phyloP scores from a whole-genome alignment of 257 asterid genomes.

The Jasminum sambac region DNA sequence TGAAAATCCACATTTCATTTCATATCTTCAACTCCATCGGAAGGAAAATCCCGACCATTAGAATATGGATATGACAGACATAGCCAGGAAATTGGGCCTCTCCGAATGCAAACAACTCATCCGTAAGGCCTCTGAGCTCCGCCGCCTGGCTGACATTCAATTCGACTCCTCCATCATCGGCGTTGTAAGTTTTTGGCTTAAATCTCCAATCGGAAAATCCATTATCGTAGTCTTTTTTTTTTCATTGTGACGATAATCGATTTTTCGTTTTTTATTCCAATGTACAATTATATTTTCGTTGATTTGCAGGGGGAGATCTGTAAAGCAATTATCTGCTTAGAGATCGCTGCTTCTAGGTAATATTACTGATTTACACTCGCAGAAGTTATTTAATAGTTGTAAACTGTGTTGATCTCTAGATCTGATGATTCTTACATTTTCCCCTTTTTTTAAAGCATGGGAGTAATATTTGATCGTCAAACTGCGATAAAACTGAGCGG shows the following conservation, averaged over 20 bases:
- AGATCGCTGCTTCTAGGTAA: slow-evolving; percentile 85
- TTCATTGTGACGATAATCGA: background rate
- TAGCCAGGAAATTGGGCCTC: no score
- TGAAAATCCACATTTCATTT: background rate
- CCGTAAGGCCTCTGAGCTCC: background rate
- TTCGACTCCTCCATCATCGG: background rate
- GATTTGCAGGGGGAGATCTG: slow-evolving; percentile 83
- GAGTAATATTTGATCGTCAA: slow-evolving; percentile 70
- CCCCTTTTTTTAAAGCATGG: slow-evolving; percentile 54
- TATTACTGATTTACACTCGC: background rate
- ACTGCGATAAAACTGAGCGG: slow-evolving; percentile 78
- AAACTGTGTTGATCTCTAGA: background rate
- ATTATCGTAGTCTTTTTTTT: background rate
- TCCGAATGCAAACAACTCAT: background rate
- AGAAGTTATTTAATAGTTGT: background rate
- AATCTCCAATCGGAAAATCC: background rate
- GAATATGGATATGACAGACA: no score
- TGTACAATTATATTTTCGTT: background rate
- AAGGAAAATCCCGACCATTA: no score
- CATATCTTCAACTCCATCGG: no score
- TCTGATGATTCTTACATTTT: slow-evolving; percentile 6
- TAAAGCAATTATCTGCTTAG: slow-evolving; percentile 89
- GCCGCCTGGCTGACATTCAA: background rate
- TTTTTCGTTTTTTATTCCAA: no score
- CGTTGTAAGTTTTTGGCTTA: background rate